Evolutionary conservation across 768 basidiomycete species (phyloP), one percentile per base, ranked within the genome.

Genomic region (Suillus clintonianus): DNA sequence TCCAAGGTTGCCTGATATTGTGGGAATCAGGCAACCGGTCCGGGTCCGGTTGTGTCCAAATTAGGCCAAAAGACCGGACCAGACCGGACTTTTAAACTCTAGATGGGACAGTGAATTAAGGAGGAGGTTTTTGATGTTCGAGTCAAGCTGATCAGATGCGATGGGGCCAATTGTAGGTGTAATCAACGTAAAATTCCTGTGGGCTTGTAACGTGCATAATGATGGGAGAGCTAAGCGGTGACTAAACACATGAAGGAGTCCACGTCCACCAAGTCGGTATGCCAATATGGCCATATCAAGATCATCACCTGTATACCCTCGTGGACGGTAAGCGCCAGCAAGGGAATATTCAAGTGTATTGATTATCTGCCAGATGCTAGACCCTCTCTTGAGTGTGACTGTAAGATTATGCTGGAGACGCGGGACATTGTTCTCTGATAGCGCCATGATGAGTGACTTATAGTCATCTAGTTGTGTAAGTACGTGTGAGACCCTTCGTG

Each of bases 221-320:
- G n/a, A n/a, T n/a, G n/a, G n/a, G n/a, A n/a, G n/a, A n/a, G 27
- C 50, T 24, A 65, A 43, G 6, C 36, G 30, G 10, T 69, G 66
- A 51, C 65, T 68, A 30, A 69, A 32, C 1, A 68, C 64, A 50
- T 70, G 64, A 5, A 69, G 51, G n/a, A 69, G 57, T 8, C 39
- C 36, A 0, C 60, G 41, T 0, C 67, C 67, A 15, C 68, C 69
- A 45, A 68, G 63, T 11, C 53, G 41, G 30, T 55, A 66, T 4
- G 61, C 47, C 13, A 68, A 53, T 4, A 63, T 15, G 1, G 65
- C 55, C 14, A 70, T 39, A 19, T 70, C 68, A 14, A 61, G 13
- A 30, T 62, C 65, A 19, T 58, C n/a, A 11, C n/a, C 19, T 14
- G 17, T 59, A 43, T 30, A 66, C 27, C 32, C 32, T 36, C 34